Evolutionary conservation across 257 asterid species (phyloP).

Genomic region (Solanum pinnatisectum): DNA sequence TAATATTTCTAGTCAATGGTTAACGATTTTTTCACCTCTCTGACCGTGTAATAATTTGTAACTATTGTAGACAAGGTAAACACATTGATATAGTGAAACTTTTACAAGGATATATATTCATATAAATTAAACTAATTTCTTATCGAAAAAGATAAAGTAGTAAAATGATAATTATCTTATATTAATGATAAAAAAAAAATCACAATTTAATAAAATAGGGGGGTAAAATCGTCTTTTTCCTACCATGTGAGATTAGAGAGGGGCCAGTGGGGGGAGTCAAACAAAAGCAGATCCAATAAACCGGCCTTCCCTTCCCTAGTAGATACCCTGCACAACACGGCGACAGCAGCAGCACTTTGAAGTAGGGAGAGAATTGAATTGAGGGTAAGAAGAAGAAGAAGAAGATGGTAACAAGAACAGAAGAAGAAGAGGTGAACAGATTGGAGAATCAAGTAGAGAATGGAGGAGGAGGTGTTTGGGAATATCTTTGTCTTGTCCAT

Average conservation of each 20-base stretch:
- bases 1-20: not conserved
- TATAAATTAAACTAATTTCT: not conserved
- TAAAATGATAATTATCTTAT: not conserved
- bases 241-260: not conserved
- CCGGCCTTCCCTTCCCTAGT: not conserved
- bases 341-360: not conserved
- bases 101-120: not conserved
- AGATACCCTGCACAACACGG: not conserved
- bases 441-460: conserved; percentile 91
- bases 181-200: not conserved
- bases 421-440: conserved; percentile 70
- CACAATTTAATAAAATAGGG: not conserved
- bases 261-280: not conserved
- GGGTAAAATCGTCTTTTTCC: not conserved
- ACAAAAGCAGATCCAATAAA: not conserved
- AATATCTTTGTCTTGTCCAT: conserved; percentile 78
- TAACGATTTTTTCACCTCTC: not conserved
- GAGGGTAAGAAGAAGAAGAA: not conserved
- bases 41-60: not conserved
- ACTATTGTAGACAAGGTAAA: not conserved
- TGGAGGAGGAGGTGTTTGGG: conserved; percentile 98
- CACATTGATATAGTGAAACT: not conserved
- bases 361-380: not conserved
- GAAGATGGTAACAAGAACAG: conserved; percentile 87
- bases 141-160: not conserved